Base-by-base conservation (phyloP, 2,329 filamentous ascomycete genomes). In the Acephala macrosclerotiorum region DNA sequence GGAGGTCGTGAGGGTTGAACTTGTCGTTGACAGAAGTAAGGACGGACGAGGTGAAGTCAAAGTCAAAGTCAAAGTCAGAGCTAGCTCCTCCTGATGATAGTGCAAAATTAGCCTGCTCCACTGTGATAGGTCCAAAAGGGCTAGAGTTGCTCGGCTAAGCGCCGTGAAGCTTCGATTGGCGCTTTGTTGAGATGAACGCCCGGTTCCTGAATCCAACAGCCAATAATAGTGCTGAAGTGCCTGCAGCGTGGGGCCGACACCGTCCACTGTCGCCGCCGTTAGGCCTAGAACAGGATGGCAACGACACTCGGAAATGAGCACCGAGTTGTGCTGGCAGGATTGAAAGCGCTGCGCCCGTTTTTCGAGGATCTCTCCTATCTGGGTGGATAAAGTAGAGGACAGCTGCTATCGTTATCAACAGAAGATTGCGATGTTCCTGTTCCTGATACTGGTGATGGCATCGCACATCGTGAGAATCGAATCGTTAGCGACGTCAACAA, bases 1-100 rank as follows among this genome's bases (percentile, higher is more conserved):
- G 35, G 63, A 55, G 40, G 51, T 35, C 38, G 40, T 25, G 59
- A 61, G 49, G 49, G 20, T 53, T 53, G 49, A 53, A 53, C 49
- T 53, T 53, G 49, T 53, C 49, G 49, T 18, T 18, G n/a, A n/a
- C 40, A 25, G 26, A 38, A 26, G 35, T 42, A 45, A 60, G 45
- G 40, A 38, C 16, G 22, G 61, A 51, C 42, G 33, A 60, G 55
- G 47, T 40, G 29, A 25, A 25, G 18, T 22, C 45, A 12, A 42
- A 42, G 40, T 42, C 40, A 59, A n/a, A 59, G 40, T 42, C 40
- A 16, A 25, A 40, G 36, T 22, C 18, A 20, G 60, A 45, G 35
- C 38, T 49, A 49, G 42, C 29, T 47, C 38, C 33, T 29, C n/a
- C 29, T 12, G 45, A 25, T 42, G 38, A n/a, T 25, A 14, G 22